Conservation (phyloP, 2,329 filamentous ascomycete species). For the Harringtonia aguacate region DNA sequence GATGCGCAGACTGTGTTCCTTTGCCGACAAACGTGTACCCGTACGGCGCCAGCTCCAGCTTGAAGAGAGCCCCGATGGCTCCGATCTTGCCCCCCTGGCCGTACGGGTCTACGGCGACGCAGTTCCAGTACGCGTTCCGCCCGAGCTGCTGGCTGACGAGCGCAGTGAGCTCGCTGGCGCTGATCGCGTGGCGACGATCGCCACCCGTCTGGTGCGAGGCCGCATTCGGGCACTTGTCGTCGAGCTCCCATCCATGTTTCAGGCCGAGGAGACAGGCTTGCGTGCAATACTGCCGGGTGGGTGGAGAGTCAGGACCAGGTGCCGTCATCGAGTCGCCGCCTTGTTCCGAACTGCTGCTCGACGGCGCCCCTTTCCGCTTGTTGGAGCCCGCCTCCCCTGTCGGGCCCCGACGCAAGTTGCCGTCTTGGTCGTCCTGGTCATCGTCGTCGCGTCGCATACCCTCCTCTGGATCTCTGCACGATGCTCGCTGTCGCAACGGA, state of each 20-base stretch:
- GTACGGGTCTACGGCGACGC: slow-evolving; percentile 3
- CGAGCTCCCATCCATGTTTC: not conserved
- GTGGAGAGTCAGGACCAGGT: not conserved
- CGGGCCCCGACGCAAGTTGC: not conserved
- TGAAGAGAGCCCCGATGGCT: slow-evolving; percentile 2
- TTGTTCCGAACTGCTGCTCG: not conserved
- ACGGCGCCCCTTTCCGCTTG: not conserved
- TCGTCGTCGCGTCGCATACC: not conserved
- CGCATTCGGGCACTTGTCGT: slow-evolving; percentile 4
- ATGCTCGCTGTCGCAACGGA: not conserved
- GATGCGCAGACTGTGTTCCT: slow-evolving; percentile 1
- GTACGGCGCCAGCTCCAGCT: slow-evolving; percentile 1
- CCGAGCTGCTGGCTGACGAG: slow-evolving; percentile 1
- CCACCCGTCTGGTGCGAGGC: not conserved
- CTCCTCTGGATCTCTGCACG: not conserved
- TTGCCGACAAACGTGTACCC: slow-evolving; percentile 5
- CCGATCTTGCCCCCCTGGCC: slow-evolving; percentile 3
- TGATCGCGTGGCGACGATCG: slow-evolving; percentile 1
- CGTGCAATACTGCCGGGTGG: slow-evolving; percentile 3
- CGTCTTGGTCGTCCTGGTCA: not conserved
- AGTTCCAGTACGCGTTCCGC: slow-evolving; percentile 1
- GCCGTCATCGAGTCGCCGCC: not conserved
- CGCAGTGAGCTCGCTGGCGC: not conserved
- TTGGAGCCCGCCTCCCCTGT: not conserved
- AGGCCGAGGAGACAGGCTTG: slow-evolving; percentile 5